phyloP scores from a whole-genome alignment of 352 stramenopile genomes.

The Thraustochytrium striatum region DNA sequence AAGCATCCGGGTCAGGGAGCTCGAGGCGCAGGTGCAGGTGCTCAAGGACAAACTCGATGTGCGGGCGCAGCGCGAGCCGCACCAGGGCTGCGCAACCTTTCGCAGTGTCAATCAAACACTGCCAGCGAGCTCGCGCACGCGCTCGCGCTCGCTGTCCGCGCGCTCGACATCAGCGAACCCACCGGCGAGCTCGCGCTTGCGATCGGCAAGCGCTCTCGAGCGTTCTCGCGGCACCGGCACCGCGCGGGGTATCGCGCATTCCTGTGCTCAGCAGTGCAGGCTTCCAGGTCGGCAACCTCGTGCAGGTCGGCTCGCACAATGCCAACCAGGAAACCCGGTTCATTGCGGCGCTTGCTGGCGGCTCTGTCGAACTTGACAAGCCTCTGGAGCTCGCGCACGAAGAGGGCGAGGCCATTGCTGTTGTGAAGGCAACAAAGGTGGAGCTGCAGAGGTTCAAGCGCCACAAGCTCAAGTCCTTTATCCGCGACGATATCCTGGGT shows the following conservation, averaged over 20 bases:
- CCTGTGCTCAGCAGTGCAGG: background rate
- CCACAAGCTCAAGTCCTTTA: background rate
- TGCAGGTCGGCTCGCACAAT: background rate
- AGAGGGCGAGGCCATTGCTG: background rate
- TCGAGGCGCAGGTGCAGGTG: slow-evolving; percentile 41
- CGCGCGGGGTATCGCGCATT: background rate
- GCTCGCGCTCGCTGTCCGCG: no score
- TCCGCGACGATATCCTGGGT: background rate
- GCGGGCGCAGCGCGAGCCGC: no score
- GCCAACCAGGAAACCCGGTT: slow-evolving; percentile 20
- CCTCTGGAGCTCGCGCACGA: background rate
- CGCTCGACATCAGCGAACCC: no score
- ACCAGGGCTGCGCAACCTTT: no score
- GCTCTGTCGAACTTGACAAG: background rate
- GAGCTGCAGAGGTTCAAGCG: background rate
- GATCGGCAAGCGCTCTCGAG: no score
- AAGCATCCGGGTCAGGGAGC: slow-evolving; percentile 1
- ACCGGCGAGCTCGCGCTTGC: no score
- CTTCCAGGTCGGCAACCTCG: background rate
- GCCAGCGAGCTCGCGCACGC: no score
- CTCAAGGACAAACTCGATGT: slow-evolving; percentile 38
- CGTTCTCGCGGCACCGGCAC: background rate
- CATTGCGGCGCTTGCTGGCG: slow-evolving; percentile 11
- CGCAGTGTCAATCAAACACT: no score
- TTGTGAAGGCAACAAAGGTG: background rate